Percentiles rank a stretch among this genome's conserved stretches.
phyloP scores from a whole-genome alignment of 1,284 basidiomycete genomes.

The Naganishia cerealis region DNA sequence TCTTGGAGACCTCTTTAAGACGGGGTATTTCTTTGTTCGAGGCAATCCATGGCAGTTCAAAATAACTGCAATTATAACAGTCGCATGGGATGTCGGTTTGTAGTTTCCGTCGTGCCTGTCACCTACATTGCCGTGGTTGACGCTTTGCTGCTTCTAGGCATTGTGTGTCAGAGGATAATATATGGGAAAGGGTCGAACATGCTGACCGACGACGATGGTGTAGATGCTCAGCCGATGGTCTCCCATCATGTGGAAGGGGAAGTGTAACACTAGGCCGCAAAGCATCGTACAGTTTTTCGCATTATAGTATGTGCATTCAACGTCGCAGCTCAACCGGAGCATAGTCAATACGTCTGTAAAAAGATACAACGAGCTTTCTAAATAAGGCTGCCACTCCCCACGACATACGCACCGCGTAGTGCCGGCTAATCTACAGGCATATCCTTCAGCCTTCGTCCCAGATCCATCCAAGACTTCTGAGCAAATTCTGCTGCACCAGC shows the following conservation, averaged over 20 bases:
- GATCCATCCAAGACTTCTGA: conserved; percentile 68
- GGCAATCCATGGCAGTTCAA: conserved; percentile 57
- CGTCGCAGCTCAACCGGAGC: not conserved
- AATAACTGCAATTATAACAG: conserved; percentile 51
- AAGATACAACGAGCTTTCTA: not conserved
- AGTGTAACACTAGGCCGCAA: not conserved
- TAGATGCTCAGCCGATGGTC: conserved; percentile 17
- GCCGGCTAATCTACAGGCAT: conserved; percentile 74
- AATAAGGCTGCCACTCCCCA: not conserved
- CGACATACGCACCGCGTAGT: not conserved
- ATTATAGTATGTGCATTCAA: not conserved
- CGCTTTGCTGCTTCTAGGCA: conserved; percentile 3
- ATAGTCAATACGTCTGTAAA: not conserved
- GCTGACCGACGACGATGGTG: not conserved
- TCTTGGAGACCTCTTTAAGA: conserved; percentile 55
- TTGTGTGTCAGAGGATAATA: conserved; percentile 23
- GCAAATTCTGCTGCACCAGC: conserved; percentile 65
- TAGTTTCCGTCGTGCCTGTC: not conserved
- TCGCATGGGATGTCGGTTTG: conserved; percentile 51
- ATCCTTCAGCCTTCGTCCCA: conserved; percentile 67
- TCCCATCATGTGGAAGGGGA: conserved; percentile 2
- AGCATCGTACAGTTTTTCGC: not conserved
- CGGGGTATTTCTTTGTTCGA: conserved; percentile 55
- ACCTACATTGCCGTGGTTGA: not conserved
- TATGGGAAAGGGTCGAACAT: conserved; percentile 21